These are phyloP conservation scores for Penicillium nordicum DNA, from an alignment of 2,329 filamentous ascomycete genomes.

Conservation along the genomic window DNA sequence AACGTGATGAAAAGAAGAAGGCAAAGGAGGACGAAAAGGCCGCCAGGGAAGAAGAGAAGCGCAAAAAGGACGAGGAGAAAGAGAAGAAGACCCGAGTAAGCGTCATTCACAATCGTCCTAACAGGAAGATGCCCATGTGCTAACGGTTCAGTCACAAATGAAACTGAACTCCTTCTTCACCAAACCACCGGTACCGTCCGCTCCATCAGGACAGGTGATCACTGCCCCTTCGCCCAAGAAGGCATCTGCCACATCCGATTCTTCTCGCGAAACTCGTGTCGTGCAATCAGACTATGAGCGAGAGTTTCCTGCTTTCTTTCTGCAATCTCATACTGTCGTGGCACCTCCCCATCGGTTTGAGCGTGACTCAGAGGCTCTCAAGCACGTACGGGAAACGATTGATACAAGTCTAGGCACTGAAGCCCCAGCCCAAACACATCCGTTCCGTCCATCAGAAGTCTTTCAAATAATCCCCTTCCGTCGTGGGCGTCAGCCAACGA, in stretches of 20 bases:
- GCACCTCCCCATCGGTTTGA: conserved; percentile 56
- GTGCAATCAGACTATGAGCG: conserved; percentile 59
- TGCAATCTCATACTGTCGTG: conserved; percentile 69
- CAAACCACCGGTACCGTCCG: conserved; percentile 38
- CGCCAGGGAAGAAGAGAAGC: conserved; percentile 44
- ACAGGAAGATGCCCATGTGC: background rate
- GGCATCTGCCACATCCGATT: conserved; percentile 6
- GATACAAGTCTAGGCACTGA: conserved; percentile 37
- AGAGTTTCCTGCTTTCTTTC: conserved; percentile 75
- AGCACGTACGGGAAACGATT: conserved; percentile 52
- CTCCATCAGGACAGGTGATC: conserved; percentile 20
- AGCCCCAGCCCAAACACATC: conserved; percentile 6
- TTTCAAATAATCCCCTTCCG: conserved; percentile 40
- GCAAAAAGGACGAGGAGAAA: conserved; percentile 48
- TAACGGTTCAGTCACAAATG: conserved; percentile 45
- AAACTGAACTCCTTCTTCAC: conserved; percentile 51
- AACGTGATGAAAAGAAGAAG: conserved; percentile 45
- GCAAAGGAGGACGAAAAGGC: conserved; percentile 46
- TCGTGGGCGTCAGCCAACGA: conserved; percentile 32
- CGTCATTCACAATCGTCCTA: conserved; percentile 2
- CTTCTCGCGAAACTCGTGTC: conserved; percentile 17
- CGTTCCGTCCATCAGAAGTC: conserved; percentile 35
- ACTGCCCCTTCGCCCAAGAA: conserved; percentile 30
- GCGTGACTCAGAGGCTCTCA: conserved; percentile 57
- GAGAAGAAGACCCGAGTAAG: conserved; percentile 48